Percentiles rank a stretch among this genome's conserved stretches.
Conservation (phyloP, 2,329 filamentous ascomycete genomes). For the Atkinsonella texensis region DNA sequence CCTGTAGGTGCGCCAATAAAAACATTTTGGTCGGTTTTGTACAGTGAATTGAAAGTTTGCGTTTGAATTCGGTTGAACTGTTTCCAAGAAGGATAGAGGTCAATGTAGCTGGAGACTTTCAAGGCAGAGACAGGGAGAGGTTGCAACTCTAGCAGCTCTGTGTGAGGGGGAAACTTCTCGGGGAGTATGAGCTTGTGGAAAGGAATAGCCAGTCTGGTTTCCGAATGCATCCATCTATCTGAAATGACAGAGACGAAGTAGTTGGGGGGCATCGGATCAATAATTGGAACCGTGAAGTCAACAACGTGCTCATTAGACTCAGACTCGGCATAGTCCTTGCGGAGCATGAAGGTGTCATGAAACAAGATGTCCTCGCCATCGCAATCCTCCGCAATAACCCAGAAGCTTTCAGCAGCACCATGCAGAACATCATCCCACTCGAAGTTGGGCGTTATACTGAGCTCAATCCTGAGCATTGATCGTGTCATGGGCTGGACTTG, state of each 20-base stretch:
- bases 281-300: slow-evolving; percentile 92
- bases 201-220: slow-evolving; percentile 83
- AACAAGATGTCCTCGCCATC: slow-evolving; percentile 93
- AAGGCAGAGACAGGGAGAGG: slow-evolving; percentile 79
- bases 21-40: slow-evolving; percentile 83
- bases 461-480: slow-evolving; percentile 80
- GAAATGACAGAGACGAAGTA: slow-evolving; percentile 95
- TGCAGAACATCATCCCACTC: slow-evolving; percentile 89
- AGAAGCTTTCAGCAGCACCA: slow-evolving; percentile 82
- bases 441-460: slow-evolving; percentile 89
- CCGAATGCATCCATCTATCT: slow-evolving; percentile 96
- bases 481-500: slow-evolving; percentile 91
- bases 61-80: slow-evolving; percentile 97
- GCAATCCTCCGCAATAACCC: slow-evolving; percentile 95
- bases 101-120: slow-evolving; percentile 72
- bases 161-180: slow-evolving; percentile 91
- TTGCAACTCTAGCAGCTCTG: slow-evolving; percentile 82
- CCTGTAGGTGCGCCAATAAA: slow-evolving; percentile 88
- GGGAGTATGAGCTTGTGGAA: slow-evolving; percentile 93
- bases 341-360: slow-evolving; percentile 86
- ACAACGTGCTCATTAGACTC: slow-evolving; percentile 90
- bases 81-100: slow-evolving; percentile 71
- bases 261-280: slow-evolving; percentile 95
- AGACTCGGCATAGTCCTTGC: slow-evolving; percentile 73
- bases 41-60: slow-evolving; percentile 90